phyloP scores from a whole-genome alignment of 2,329 filamentous ascomycete genomes.

The Didymella segeticola region DNA sequence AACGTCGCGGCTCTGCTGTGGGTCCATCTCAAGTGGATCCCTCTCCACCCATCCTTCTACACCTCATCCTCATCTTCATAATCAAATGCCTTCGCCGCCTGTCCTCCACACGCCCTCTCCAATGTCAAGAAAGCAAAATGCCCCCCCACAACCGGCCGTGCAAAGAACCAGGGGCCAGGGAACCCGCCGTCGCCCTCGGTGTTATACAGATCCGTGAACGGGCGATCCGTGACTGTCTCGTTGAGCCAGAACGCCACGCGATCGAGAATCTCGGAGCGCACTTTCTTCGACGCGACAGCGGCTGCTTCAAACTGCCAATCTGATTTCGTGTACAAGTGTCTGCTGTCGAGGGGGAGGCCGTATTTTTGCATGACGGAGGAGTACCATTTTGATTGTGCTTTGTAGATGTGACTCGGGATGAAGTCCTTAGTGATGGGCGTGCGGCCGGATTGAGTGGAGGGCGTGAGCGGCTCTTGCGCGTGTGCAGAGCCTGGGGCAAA shows the following conservation, averaged over 20 bases:
- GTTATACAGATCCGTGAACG: conserved; percentile 82
- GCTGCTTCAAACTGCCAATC: conserved; percentile 93
- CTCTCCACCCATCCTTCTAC: not conserved
- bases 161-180: conserved; percentile 77
- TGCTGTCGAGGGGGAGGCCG: conserved; percentile 80
- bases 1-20: not conserved
- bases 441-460: conserved; percentile 25
- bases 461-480: conserved; percentile 31
- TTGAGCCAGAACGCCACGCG: conserved; percentile 82
- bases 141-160: conserved; percentile 81
- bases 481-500: conserved; percentile 10
- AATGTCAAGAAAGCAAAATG: conserved; percentile 88
- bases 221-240: conserved; percentile 76
- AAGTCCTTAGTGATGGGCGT: conserved; percentile 58
- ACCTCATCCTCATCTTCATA: not conserved
- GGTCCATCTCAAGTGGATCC: too few species aligned
- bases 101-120: conserved; percentile 76
- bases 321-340: conserved; percentile 85
- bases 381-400: conserved; percentile 83
- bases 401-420: conserved; percentile 75
- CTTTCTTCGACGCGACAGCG: conserved; percentile 73
- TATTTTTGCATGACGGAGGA: conserved; percentile 78
- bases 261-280: conserved; percentile 74
- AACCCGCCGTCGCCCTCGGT: conserved; percentile 80
- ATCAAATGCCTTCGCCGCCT: not conserved